phyloP scores from a whole-genome alignment of 2,329 filamentous ascomycete genomes.

The Tolypocladium endophyticum region DNA sequence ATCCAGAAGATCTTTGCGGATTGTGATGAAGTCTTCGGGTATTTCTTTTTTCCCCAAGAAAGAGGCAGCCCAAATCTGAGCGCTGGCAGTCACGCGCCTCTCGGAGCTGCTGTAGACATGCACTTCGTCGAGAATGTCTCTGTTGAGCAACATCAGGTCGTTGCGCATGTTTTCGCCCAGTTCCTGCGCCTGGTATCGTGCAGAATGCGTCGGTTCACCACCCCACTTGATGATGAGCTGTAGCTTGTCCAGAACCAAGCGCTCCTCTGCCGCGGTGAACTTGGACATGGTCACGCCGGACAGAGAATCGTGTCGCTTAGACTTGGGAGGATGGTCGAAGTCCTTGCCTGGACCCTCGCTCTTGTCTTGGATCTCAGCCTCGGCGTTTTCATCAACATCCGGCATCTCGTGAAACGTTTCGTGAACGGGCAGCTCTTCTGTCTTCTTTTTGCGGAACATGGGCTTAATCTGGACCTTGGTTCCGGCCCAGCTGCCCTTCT shows the following conservation, averaged over 20 bases:
- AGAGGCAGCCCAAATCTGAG: conserved; percentile 87
- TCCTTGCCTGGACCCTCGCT: conserved; percentile 11
- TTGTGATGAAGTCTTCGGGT: conserved; percentile 73
- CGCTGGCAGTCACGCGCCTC: conserved; percentile 85
- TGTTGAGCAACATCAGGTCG: conserved; percentile 85
- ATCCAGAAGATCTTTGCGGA: conserved; percentile 89
- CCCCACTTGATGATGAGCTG: conserved; percentile 99
- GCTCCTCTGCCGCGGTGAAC: conserved; percentile 87
- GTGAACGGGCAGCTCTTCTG: conserved; percentile 38
- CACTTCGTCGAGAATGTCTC: conserved; percentile 84
- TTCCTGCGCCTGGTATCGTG: conserved; percentile 90
- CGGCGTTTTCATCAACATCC: conserved; percentile 16
- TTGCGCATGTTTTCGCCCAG: conserved; percentile 93
- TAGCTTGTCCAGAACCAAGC: conserved; percentile 86
- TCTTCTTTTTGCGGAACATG: conserved; percentile 88
- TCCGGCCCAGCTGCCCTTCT: conserved; percentile 88
- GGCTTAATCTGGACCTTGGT: conserved; percentile 99
- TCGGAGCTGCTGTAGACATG: conserved; percentile 95
- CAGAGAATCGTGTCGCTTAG: conserved; percentile 69
- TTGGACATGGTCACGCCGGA: conserved; percentile 87
- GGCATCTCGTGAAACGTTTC: conserved; percentile 21
- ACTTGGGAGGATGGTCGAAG: conserved; percentile 18
- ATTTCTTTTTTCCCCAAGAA: conserved; percentile 84
- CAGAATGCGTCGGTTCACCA: conserved; percentile 94
- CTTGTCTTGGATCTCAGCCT: conserved; percentile 11